These are phyloP conservation scores for Oenanthe javanica DNA, from an alignment of 140 eudicot genomes.

Conservation along the genomic window DNA sequence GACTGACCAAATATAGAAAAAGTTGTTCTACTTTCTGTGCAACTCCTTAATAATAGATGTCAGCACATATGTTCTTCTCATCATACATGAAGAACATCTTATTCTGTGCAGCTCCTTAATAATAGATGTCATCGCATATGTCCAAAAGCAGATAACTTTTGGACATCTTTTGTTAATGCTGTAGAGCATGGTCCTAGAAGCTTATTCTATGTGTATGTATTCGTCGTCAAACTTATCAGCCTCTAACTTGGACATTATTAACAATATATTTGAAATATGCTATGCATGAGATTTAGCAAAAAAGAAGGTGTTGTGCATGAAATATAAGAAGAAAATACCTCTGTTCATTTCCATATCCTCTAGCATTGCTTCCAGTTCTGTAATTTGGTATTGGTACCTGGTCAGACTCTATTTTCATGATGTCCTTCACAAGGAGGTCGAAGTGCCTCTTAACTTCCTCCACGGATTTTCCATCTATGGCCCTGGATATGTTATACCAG, in stretches of 20 bases:
- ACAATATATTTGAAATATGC: neutral
- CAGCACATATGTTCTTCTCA: neutral
- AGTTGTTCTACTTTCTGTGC: neutral
- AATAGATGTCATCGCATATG: no score
- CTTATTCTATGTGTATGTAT: neutral
- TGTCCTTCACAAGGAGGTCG: conserved; percentile 1
- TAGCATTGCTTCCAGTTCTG: neutral
- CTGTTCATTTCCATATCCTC: conserved; percentile 7
- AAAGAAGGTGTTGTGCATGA: neutral
- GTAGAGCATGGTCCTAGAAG: neutral
- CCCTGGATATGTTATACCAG: conserved; percentile 3
- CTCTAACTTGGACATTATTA: neutral
- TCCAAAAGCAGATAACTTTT: neutral
- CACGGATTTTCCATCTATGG: neutral
- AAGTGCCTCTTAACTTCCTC: conserved; percentile 10
- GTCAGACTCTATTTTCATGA: conserved; percentile 8
- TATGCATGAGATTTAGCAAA: neutral
- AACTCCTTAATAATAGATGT: neutral
- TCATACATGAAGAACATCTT: neutral
- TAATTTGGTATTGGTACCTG: conserved; percentile 1
- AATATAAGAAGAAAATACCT: neutral
- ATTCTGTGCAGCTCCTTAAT: no score
- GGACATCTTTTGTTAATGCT: neutral
- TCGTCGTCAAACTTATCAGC: neutral
- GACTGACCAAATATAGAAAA: neutral